These are phyloP conservation scores for Cymbidium sinense DNA, from an alignment of 106 monocot species.

Conservation along the genomic window DNA sequence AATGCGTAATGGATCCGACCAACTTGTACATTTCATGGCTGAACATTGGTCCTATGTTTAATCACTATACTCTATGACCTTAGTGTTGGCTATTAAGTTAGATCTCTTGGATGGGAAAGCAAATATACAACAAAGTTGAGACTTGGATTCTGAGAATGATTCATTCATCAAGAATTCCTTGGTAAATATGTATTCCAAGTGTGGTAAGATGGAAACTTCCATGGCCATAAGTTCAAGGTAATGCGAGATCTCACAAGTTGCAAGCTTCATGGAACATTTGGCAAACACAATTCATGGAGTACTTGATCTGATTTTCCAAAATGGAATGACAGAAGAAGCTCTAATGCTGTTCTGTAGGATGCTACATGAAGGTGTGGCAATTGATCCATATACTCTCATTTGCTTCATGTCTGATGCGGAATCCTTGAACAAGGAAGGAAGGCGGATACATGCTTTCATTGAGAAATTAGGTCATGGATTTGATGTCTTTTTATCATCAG, in stretches of 20 bases:
- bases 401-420: constrained; percentile 52
- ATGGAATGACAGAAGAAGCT: constrained; percentile 52
- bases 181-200: too few relatives aligned
- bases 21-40: constrained; percentile 32
- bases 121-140: constrained; percentile 49
- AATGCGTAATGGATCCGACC: constrained; percentile 37
- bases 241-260: too few relatives aligned
- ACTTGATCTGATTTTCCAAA: constrained; percentile 65
- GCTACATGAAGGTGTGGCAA: constrained; percentile 21
- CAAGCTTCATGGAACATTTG: too few relatives aligned
- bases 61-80: constrained; percentile 55
- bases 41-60: constrained; percentile 31
- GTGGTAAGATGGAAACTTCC: too few relatives aligned
- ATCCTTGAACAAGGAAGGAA: constrained; percentile 50
- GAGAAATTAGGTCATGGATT: too few relatives aligned
- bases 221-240: too few relatives aligned
- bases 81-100: constrained; percentile 46
- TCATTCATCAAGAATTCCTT: too few relatives aligned
- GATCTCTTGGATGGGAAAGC: constrained; percentile 40
- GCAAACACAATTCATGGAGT: constrained; percentile 43
- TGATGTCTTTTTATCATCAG: constrained; percentile 38
- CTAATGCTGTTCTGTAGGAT: constrained; percentile 46
- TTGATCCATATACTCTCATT: constrained; percentile 57
- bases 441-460: constrained; percentile 58
- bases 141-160: constrained; percentile 28